Evolutionary conservation across 148 eudicot genomes (phyloP).

Genomic region (Mesembryanthemum crystallinum): DNA sequence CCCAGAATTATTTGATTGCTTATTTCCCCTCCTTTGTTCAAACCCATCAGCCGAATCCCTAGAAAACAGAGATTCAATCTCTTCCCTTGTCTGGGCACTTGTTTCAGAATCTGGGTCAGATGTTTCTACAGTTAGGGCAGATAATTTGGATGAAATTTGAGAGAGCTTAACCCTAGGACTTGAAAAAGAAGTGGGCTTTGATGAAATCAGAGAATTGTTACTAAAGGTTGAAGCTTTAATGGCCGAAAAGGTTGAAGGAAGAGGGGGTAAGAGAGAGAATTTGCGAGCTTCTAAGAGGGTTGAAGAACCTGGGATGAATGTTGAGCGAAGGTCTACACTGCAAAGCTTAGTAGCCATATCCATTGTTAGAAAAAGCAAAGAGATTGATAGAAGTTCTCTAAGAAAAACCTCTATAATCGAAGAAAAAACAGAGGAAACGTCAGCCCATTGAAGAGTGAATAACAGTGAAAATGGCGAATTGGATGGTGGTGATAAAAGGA

Average conservation of each 20-base stretch:
- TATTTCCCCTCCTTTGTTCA: conserved; percentile 39
- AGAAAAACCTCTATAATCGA: no score
- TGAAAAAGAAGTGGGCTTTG: conserved; percentile 12
- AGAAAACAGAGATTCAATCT: conserved; percentile 74
- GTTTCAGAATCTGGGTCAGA: conserved; percentile 28
- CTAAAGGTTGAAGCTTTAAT: conserved; percentile 27
- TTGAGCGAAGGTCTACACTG: conserved; percentile 24
- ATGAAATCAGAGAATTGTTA: conserved; percentile 25
- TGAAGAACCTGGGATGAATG: conserved; percentile 26
- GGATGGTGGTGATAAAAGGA: neutral
- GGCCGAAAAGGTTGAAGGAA: conserved; percentile 28
- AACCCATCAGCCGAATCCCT: conserved; percentile 28
- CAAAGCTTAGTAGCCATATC: no score
- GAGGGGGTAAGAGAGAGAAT: conserved; percentile 31
- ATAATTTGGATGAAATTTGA: conserved; percentile 38
- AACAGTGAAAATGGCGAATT: conserved; percentile 2
- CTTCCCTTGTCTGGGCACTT: conserved; percentile 38
- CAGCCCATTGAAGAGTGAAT: conserved; percentile 1
- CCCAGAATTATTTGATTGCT: conserved; percentile 43
- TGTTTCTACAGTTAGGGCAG: conserved; percentile 51
- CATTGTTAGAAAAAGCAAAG: neutral
- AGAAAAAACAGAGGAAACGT: conserved; percentile 2
- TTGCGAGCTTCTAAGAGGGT: conserved; percentile 29
- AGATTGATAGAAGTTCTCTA: neutral
- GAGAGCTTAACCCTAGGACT: conserved; percentile 25